Percentiles rank a stretch among this genome's conserved stretches.
These are phyloP conservation scores for Reticulomyxa filosa DNA, from an alignment of 78 protist genomes.

Conservation along the genomic window DNA sequence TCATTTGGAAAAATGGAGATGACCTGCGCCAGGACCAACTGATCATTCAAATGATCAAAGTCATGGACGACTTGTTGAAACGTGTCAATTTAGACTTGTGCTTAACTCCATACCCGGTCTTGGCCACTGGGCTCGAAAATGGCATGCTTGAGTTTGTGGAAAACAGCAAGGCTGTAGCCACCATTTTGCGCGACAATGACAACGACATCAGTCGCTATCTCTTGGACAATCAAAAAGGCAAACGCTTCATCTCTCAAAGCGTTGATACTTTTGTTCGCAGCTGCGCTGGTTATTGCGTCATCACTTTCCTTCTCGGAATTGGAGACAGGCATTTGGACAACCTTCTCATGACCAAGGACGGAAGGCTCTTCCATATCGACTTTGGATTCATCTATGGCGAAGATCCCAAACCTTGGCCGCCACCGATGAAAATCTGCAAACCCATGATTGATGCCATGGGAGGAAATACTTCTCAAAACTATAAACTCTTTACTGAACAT, in stretches of 20 bases:
- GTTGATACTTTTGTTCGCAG: neutral
- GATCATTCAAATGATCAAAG: conserved; percentile 55
- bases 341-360: conserved; percentile 47
- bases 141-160: conserved; percentile 41
- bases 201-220: neutral
- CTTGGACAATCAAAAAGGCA: neutral
- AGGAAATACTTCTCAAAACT: conserved; percentile 45
- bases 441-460: conserved; percentile 95
- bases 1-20: conserved; percentile 40
- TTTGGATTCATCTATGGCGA: conserved; percentile 84
- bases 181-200: neutral
- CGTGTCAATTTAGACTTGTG: conserved; percentile 58
- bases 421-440: conserved; percentile 73
- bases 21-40: conserved; percentile 90
- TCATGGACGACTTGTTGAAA: conserved; percentile 66
- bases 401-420: conserved; percentile 23
- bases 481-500: conserved; percentile 29
- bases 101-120: conserved; percentile 72
- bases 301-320: conserved; percentile 76
- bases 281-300: conserved; percentile 83
- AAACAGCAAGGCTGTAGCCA: conserved; percentile 21
- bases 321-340: conserved; percentile 84
- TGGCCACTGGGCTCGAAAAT: conserved; percentile 49
- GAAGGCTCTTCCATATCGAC: conserved; percentile 69
- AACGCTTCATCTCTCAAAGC: neutral